Evolutionary conservation across 2,329 filamentous ascomycete genomes (phyloP), one percentile per base, ranked within the genome.

Genomic region (Fusarium haematococcum): DNA sequence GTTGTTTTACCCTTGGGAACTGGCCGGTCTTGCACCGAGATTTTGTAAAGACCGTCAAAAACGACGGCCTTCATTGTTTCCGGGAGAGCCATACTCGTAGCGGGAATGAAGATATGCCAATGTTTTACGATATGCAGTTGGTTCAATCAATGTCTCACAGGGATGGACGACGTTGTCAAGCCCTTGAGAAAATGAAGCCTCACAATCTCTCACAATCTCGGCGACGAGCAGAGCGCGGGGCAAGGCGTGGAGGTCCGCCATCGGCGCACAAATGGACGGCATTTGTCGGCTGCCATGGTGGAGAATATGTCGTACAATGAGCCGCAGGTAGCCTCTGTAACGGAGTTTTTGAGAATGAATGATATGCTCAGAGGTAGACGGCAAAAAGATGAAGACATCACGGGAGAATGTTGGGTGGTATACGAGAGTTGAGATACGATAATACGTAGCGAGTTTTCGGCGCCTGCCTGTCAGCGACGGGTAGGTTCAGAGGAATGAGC

Each of bases 51-150:
- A 3, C 93, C 94, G 71, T 96, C 92, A 85, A 98, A 97, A 64
- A 98, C 90, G 33, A 98, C 94, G 33, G 95, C 95, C 82, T 94
- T 93, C 95, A 98, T 98, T 0, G 89, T 94, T 39, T 79, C 78
- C 32, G 82, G 79, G 8, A 80, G 67, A 61, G 81, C 78, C 81
- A 86, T 81, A 43, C n/a, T 68, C 18, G 48, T 30, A 32, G 11
- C 10, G 13, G 18, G 48, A 52, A 18, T 32, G 10, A 52, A 20
- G 11, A 30, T 30, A 30, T 6, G 1, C 48, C 18, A 20, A 30
- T 30, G 48, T 8, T 32, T 52, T 20, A 32, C 27, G 27, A 52
- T 32, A 30, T 52, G 4, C 18, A 32, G 27, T 32, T 20, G 27
- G 27, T 32, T 32, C 18, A 32, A 20, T 14, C 48, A 32, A 30